Percentiles rank a stretch among this genome's conserved stretches.
These are phyloP conservation scores for Phialophora tarda DNA, from an alignment of 2,329 filamentous ascomycete genomes.

Conservation along the genomic window DNA sequence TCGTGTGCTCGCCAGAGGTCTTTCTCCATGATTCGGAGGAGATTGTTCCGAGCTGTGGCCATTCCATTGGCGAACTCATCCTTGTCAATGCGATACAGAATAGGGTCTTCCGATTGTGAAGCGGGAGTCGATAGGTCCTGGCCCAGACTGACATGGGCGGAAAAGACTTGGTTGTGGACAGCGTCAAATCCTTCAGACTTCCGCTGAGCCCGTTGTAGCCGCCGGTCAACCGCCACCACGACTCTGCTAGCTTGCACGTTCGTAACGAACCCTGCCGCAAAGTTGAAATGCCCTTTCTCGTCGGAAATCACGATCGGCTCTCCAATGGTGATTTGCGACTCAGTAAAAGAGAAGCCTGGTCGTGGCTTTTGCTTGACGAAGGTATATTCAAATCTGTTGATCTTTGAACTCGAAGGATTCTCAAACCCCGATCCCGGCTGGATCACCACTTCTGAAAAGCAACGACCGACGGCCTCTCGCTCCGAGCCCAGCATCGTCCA, in stretches of 20 bases:
- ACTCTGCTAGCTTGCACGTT: conserved; percentile 76
- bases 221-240: conserved; percentile 86
- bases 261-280: conserved; percentile 89
- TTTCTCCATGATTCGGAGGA: conserved; percentile 89
- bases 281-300: conserved; percentile 90
- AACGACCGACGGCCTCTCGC: conserved; percentile 84
- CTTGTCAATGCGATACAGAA: conserved; percentile 85
- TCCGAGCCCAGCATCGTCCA: conserved; percentile 95
- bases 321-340: conserved; percentile 84
- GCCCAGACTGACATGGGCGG: conserved; percentile 86
- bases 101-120: conserved; percentile 45
- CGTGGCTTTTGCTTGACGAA: conserved; percentile 72
- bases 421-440: conserved; percentile 76
- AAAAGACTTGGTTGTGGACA: conserved; percentile 79
- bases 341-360: conserved; percentile 78
- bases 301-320: conserved; percentile 97
- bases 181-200: conserved; percentile 77
- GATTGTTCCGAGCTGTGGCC: conserved; percentile 91
- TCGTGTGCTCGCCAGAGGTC: conserved; percentile 71
- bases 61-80: conserved; percentile 99
- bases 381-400: conserved; percentile 88
- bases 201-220: conserved; percentile 83
- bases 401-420: conserved; percentile 73
- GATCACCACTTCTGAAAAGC: conserved; percentile 86
- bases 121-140: conserved; percentile 47